Base-by-base conservation (phyloP, 2,329 filamentous ascomycete genomes). In the Fusarium phyllophilum region DNA sequence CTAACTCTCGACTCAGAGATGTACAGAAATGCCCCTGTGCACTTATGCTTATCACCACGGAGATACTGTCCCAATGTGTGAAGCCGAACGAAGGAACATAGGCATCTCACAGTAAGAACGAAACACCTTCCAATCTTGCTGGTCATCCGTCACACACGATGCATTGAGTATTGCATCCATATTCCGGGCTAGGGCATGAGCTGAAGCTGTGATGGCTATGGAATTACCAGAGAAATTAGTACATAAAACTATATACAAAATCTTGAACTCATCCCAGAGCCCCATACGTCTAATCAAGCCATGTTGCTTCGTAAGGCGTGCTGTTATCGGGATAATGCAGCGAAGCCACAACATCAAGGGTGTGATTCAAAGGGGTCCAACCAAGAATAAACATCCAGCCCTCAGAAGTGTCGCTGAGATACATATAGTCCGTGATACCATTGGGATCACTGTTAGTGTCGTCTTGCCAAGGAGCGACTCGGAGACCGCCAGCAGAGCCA, bases 241-340 rank as follows among this genome's bases (percentile, higher is more conserved):
- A 12, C 24, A 20, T 14, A 14, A 8, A 20, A 20, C 24, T 29
- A 14, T 29, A 11, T 14, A 20, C 24, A 26, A 5, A 29, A 10
- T 26, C 24, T 14, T 26, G 3, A 10, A 20, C 4, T 24, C 44
- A 46, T 20, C 24, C 18, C 24, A 26, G 8, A 26, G 12, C 24
- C 26, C 5, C 24, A 29, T 14, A 14, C 1, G 14, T 22, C 13
- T 54, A 63, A 20, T 63, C 60, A 14, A 63, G 33, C 60, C 60
- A 63, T 12, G 52, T 63, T 17, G 60, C 60, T 45, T 63, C 60
- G 11, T 59, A 63, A 46, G 60, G 60, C 3, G 60, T 59, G 3
- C 33, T 29, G 52, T 63, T 46, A 17, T 59, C 60, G 15, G 52
- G 60, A 55, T 63, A 63, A 9, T 39, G 60, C 2, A 63, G 33